Percentiles rank a stretch among this genome's conserved stretches.
Evolutionary conservation across 2,329 filamentous ascomycete species (phyloP).

Genomic region (Mycocentrospora acerina): DNA sequence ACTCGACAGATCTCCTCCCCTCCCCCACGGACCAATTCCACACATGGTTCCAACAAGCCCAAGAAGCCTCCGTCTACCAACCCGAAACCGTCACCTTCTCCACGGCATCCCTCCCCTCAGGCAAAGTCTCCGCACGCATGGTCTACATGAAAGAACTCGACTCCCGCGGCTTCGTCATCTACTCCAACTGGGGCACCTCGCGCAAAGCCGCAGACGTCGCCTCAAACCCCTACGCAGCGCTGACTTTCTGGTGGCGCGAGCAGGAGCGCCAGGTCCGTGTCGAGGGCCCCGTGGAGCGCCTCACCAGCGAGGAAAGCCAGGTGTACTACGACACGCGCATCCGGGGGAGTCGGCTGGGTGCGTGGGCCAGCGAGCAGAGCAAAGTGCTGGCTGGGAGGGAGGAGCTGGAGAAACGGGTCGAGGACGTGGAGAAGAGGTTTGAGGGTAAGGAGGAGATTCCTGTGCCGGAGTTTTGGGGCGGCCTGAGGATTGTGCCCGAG

Average conservation of each 20-base stretch:
- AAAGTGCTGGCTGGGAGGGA: slow-evolving; percentile 69
- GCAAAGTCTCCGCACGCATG: slow-evolving; percentile 78
- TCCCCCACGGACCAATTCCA: slow-evolving; percentile 84
- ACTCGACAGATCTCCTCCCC: slow-evolving; percentile 59
- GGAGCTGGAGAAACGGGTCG: slow-evolving; percentile 75
- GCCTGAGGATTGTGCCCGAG: slow-evolving; percentile 80
- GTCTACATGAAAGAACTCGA: slow-evolving; percentile 98
- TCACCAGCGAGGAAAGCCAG: slow-evolving; percentile 71
- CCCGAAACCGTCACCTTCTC: slow-evolving; percentile 88
- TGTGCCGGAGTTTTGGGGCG: slow-evolving; percentile 93
- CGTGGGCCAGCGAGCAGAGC: slow-evolving; percentile 92
- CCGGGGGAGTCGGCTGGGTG: slow-evolving; percentile 80
- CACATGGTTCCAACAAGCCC: slow-evolving; percentile 79
- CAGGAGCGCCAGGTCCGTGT: slow-evolving; percentile 89
- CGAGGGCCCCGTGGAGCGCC: slow-evolving; percentile 71
- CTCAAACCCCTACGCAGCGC: slow-evolving; percentile 72
- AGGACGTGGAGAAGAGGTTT: slow-evolving; percentile 75
- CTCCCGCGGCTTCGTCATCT: slow-evolving; percentile 79
- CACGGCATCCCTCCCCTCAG: slow-evolving; percentile 79
- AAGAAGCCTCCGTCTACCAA: slow-evolving; percentile 62
- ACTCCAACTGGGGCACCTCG: slow-evolving; percentile 86
- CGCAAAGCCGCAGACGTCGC: slow-evolving; percentile 67
- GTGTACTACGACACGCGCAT: slow-evolving; percentile 66
- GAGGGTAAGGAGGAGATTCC: slow-evolving; percentile 77
- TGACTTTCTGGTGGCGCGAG: slow-evolving; percentile 89